Conservation (phyloP, 345 rosid genomes). For the Linum trigynum region DNA sequence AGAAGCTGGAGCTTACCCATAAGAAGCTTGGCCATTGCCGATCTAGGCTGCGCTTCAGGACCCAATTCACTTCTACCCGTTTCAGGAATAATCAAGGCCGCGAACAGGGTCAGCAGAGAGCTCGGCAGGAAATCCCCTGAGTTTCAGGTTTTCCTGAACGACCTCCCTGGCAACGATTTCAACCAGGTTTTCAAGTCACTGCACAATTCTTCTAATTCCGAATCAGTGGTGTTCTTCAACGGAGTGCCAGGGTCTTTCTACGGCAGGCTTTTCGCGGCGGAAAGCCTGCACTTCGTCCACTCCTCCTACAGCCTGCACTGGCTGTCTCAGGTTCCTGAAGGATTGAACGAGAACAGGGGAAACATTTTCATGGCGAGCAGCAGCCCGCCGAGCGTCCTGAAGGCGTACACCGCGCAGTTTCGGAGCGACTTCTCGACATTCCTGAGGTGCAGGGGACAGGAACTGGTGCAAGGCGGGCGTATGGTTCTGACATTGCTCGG, state of each 20-base stretch:
- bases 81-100: no score
- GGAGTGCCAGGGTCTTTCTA: slow-evolving; percentile 21
- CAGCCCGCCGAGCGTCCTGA: slow-evolving; percentile 19
- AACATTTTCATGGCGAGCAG: slow-evolving; percentile 14
- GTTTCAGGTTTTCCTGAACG: no score
- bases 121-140: no score
- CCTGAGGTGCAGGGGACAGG: slow-evolving; percentile 13
- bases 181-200: not conserved
- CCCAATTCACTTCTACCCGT: no score
- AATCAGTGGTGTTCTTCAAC: not conserved
- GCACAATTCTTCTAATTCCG: slow-evolving; percentile 2
- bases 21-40: no score
- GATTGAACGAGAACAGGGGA: slow-evolving; percentile 19
- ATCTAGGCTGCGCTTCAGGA: no score
- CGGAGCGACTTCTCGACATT: slow-evolving; percentile 16
- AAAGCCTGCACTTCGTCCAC: slow-evolving; percentile 6
- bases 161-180: slow-evolving; percentile 7
- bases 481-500: slow-evolving; percentile 8
- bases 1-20: no score
- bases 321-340: slow-evolving; percentile 24
- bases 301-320: slow-evolving; percentile 13
- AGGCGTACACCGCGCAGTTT: slow-evolving; percentile 21
- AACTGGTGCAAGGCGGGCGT: slow-evolving; percentile 15
- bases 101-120: no score
- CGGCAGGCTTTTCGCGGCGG: slow-evolving; percentile 15